A percentile compares a stretch with the other conserved stretches of the same genome.
These are phyloP conservation scores for Jacaranda copaia DNA, from an alignment of 257 asterid genomes.

Conservation along the genomic window DNA sequence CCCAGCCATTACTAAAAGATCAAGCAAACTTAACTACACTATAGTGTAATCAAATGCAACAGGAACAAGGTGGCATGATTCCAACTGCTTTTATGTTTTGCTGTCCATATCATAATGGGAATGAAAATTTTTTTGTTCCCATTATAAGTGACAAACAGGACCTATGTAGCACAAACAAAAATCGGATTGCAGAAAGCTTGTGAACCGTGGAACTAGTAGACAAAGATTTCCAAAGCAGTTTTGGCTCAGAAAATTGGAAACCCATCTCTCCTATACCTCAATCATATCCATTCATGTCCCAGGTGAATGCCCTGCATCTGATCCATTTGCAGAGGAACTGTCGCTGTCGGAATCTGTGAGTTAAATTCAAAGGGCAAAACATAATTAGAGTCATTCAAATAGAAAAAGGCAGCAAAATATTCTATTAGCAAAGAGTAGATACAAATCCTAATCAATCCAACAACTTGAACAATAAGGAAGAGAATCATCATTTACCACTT, in stretches of 20 bases:
- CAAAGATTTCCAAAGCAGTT: background rate
- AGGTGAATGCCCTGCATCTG: conserved; percentile 67
- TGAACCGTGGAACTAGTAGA: background rate
- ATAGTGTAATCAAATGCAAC: background rate
- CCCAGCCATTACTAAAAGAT: background rate
- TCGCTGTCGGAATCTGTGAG: conserved; percentile 81
- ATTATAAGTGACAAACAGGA: background rate
- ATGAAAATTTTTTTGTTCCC: background rate
- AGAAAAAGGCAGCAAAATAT: background rate
- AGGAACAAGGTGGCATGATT: background rate
- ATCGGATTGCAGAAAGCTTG: background rate
- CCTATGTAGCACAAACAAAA: background rate
- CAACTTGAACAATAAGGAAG: conserved; percentile 10
- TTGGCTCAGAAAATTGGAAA: conserved; percentile 4
- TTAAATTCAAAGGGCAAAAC: background rate
- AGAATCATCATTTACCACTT: conserved; percentile 58
- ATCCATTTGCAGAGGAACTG: conserved; percentile 75
- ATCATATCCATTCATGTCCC: conserved; percentile 45
- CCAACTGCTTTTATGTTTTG: background rate
- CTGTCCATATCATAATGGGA: background rate
- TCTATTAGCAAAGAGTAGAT: background rate
- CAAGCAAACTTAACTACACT: background rate
- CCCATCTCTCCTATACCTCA: conserved; percentile 31
- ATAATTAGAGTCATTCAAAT: background rate
- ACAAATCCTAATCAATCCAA: background rate